Percentiles rank a stretch among this genome's conserved stretches.
phyloP scores from a whole-genome alignment of 2,329 filamentous ascomycete species.

The Dothistroma pini region DNA sequence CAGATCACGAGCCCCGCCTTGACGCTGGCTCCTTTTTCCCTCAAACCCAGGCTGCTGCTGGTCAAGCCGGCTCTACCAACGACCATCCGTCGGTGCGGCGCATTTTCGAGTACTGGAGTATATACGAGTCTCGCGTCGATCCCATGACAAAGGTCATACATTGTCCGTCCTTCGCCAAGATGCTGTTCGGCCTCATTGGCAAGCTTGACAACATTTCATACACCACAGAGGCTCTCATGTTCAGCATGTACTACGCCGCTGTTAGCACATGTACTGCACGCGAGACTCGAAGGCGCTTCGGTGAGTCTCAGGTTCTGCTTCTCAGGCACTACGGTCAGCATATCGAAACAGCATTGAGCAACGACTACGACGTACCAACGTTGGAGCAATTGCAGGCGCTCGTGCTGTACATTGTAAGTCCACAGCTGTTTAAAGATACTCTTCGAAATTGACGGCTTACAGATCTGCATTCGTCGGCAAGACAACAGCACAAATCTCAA shows the following conservation, averaged over 20 bases:
- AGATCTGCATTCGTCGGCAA: conserved; percentile 22
- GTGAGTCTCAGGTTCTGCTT: conserved; percentile 21
- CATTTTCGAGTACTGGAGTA: conserved; percentile 29
- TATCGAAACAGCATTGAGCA: conserved; percentile 17
- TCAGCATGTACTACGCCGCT: conserved; percentile 28
- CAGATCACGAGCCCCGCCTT: conserved; percentile 19
- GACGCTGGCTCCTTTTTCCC: conserved; percentile 14
- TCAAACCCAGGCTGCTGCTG: conserved; percentile 2
- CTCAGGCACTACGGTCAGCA: conserved; percentile 17
- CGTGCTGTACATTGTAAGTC: conserved; percentile 22
- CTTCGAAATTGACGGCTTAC: background rate
- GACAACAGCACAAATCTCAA: conserved; percentile 15
- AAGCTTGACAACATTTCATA: conserved; percentile 13
- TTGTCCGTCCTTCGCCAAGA: conserved; percentile 24
- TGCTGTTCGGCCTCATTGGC: conserved; percentile 20
- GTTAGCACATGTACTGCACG: conserved; percentile 26
- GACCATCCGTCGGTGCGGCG: conserved; percentile 19
- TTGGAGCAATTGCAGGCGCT: conserved; percentile 24
- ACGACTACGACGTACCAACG: conserved; percentile 19
- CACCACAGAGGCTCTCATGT: conserved; percentile 22
- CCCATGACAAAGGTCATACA: conserved; percentile 31
- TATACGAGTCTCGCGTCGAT: conserved; percentile 27
- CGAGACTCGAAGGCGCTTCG: conserved; percentile 24
- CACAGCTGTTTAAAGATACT: too few species aligned
- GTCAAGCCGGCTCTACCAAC: background rate